phyloP scores from a whole-genome alignment of 2,329 filamentous ascomycete species.

The Aspergillus terreus region DNA sequence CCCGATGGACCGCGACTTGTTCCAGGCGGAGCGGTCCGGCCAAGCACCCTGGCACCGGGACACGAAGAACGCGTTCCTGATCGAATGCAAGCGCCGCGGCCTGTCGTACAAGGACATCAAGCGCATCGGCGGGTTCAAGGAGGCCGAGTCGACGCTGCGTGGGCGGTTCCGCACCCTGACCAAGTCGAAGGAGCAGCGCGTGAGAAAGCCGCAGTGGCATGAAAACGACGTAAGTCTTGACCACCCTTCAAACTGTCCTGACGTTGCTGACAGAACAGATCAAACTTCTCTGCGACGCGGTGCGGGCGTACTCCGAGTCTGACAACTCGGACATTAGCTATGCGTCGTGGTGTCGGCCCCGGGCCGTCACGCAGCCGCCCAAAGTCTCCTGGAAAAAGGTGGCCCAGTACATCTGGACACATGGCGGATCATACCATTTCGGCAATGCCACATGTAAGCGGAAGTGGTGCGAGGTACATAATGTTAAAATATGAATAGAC shows the following conservation, averaged over 20 bases:
- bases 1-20: neutral
- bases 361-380: constrained; percentile 17
- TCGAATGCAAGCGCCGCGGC: constrained; percentile 39
- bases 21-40: neutral
- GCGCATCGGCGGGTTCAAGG: constrained; percentile 37
- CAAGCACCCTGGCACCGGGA: constrained; percentile 16
- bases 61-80: constrained; percentile 36
- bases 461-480: constrained; percentile 53
- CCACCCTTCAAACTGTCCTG: no score
- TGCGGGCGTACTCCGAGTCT: constrained; percentile 23
- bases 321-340: constrained; percentile 3
- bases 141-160: constrained; percentile 47
- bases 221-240: constrained; percentile 39
- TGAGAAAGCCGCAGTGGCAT: constrained; percentile 45
- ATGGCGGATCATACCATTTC: constrained; percentile 57
- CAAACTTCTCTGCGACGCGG: constrained; percentile 38
- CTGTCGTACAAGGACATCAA: constrained; percentile 49
- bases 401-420: constrained; percentile 48
- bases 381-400: constrained; percentile 60
- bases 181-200: constrained; percentile 42
- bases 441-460: constrained; percentile 61
- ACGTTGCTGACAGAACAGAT: constrained; percentile 24
- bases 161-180: constrained; percentile 46
- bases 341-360: constrained; percentile 4
- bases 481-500: constrained; percentile 7